phyloP scores from a whole-genome alignment of 2,329 filamentous ascomycete genomes.

The Trichoderma lentiforme region DNA sequence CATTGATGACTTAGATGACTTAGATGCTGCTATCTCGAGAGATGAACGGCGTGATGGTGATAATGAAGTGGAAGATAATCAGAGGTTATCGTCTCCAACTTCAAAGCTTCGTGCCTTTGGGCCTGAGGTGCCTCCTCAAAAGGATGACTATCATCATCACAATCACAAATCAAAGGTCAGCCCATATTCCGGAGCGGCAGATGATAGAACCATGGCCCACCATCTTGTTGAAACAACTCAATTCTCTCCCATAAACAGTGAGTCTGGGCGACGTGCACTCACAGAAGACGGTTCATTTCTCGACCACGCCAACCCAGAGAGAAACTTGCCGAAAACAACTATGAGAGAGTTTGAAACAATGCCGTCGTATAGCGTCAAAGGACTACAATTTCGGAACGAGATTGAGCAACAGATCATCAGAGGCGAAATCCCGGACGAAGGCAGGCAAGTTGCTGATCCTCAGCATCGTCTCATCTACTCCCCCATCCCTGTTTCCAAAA shows the following conservation, averaged over 20 bases:
- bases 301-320: background rate
- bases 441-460: background rate
- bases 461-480: constrained; percentile 17
- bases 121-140: background rate
- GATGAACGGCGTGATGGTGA: background rate
- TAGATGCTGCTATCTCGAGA: background rate
- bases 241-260: background rate
- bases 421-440: background rate
- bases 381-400: background rate
- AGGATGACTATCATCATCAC: background rate
- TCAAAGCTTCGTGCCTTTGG: constrained; percentile 17
- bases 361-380: background rate
- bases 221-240: background rate
- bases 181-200: background rate
- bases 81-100: background rate
- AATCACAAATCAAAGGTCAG: constrained; percentile 5
- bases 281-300: background rate
- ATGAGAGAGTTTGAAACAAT: background rate
- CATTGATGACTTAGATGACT: background rate
- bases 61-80: background rate
- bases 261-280: background rate
- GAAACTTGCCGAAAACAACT: background rate
- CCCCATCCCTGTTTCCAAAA: constrained; percentile 21
- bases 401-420: background rate
- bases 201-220: background rate